Evolutionary conservation across 2,329 filamentous ascomycete species (phyloP), one percentile per base, ranked within the genome.

Genomic region (Pseudogymnoascus sp.): DNA sequence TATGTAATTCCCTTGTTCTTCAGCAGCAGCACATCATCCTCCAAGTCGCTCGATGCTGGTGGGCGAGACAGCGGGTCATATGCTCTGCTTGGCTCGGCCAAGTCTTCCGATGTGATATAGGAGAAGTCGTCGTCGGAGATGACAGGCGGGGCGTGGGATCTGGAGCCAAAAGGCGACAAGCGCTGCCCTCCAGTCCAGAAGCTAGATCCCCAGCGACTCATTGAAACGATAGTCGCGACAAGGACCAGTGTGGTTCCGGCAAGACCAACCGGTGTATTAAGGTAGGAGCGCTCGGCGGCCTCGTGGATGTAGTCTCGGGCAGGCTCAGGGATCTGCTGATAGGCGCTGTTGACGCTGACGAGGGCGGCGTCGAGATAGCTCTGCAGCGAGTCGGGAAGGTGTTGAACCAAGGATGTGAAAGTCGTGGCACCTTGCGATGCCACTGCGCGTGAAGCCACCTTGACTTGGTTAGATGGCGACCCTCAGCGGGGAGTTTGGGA

Each of bases 41-140:
- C 86, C 71, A 69, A 76, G 67, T 73, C 76, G 67, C 73, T 71
- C 2, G 74, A 72, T 4, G 73, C 70, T 16, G 73, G 76, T 67
- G 72, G 76, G 29, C 76, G 73, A 60, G 73, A 71, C 61, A 75
- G 74, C 29, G 77, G 74, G 64, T 79, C 77, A 66, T 81, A 79
- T n/a, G 75, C 70, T 73, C 71, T 73, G 65, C 72, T 75, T 26
- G 74, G 74, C 37, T 78, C 75, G 65, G 84, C 80, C 40, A 92
- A 75, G 70, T 93, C 89, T 70, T 90, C 85, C 29, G 86, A 86
- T n/a, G 89, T 91, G 72, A 93, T 92, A 78, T 93, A 93, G 73
- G 85, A 88, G 74, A 86, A 93, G 77, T 93, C 89, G 36, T 87
- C 84, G 68, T 91, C 88, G 69, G 85, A 89, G 57, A 60, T 39